phyloP scores from a whole-genome alignment of 768 basidiomycete species.

The Podaxis rugospora region DNA sequence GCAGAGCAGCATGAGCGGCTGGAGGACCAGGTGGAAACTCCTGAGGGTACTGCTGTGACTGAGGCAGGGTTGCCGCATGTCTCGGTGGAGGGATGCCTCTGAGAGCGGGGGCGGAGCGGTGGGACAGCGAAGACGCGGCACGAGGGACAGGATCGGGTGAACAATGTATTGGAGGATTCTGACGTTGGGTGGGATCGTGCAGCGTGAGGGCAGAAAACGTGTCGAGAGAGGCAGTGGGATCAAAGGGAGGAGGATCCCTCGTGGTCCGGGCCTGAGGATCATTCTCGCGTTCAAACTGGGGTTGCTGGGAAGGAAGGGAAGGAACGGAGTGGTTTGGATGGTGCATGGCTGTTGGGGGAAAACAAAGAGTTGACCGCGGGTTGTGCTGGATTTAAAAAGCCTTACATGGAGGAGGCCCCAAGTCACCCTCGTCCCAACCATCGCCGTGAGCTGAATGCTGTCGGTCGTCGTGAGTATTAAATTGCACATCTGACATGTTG shows the following conservation, averaged over 20 bases:
- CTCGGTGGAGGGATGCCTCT: conserved; percentile 28
- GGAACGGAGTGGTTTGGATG: conserved; percentile 47
- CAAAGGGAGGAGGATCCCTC: conserved; percentile 29
- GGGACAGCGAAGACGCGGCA: conserved; percentile 55
- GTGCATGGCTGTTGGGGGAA: conserved; percentile 3
- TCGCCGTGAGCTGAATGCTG: neutral
- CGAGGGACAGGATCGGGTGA: conserved; percentile 46
- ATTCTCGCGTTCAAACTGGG: conserved; percentile 28
- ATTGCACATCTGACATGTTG: neutral
- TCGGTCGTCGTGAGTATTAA: neutral
- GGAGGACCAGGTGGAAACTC: conserved; percentile 5
- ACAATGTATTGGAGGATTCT: conserved; percentile 16
- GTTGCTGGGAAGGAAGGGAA: conserved; percentile 36
- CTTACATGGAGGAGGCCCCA: conserved; percentile 7
- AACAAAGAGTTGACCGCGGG: neutral
- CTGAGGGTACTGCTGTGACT: conserved; percentile 19
- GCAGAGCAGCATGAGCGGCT: neutral
- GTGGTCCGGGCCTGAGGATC: conserved; percentile 16
- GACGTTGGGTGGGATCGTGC: conserved; percentile 28
- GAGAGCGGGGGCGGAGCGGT: conserved; percentile 27
- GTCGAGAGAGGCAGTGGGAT: conserved; percentile 43
- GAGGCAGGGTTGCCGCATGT: conserved; percentile 38
- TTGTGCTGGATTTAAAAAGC: neutral
- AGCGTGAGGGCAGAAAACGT: conserved; percentile 53
- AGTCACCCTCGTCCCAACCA: neutral